A percentile compares a stretch with the other conserved stretches of the same genome.
Conservation (phyloP, 768 basidiomycete species). For the Cystoderma amianthinum region DNA sequence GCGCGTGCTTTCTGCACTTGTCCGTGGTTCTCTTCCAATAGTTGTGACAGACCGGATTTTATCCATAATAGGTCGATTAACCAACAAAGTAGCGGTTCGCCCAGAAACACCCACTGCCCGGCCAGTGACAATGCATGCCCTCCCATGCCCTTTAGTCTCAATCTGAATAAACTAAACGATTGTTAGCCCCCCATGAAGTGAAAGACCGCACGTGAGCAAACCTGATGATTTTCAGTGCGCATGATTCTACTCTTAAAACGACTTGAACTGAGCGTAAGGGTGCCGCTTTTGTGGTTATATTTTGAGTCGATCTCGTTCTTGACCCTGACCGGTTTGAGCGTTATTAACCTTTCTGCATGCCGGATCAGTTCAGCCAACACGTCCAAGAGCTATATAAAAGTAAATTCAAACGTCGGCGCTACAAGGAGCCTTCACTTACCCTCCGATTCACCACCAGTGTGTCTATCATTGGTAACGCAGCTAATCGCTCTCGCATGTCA, state of each 20-base stretch:
- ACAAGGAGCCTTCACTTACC: conserved; percentile 24
- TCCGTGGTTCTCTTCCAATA: conserved; percentile 38
- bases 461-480: conserved; percentile 14
- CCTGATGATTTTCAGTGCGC: conserved; percentile 1
- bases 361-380: conserved; percentile 30
- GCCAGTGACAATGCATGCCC: conserved; percentile 10
- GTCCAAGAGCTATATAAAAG: conserved; percentile 12
- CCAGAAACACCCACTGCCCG: conserved; percentile 25
- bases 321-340: conserved; percentile 33
- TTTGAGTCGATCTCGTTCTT: conserved; percentile 37
- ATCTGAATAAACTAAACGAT: no score
- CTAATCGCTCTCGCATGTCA: conserved; percentile 8
- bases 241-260: conserved; percentile 40
- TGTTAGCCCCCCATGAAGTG: no score
- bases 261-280: conserved; percentile 23
- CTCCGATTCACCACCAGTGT: conserved; percentile 12
- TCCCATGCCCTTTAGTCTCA: conserved; percentile 7
- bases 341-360: conserved; percentile 24
- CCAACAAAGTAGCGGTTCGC: conserved; percentile 23
- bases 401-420: neutral
- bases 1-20: conserved; percentile 33
- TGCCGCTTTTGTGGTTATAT: conserved; percentile 17
- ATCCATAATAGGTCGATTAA: conserved; percentile 18
- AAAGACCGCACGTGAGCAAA: no score
- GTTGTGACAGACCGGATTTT: conserved; percentile 28